Base-by-base conservation (phyloP, 331 rosid genomes). In the Dryas integrifolia region DNA sequence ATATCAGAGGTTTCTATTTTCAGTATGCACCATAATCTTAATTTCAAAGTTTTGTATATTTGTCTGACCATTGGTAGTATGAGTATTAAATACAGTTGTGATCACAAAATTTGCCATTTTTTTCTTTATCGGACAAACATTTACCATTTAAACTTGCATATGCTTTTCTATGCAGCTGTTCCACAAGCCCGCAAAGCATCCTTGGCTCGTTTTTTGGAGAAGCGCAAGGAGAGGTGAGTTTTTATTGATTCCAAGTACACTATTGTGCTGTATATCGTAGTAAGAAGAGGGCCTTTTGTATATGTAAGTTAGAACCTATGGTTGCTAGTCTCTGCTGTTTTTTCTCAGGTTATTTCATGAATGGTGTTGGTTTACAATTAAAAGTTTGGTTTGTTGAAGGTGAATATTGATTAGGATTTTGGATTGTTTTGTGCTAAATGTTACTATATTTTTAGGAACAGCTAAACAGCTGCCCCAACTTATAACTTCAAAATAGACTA, bases 141-240 rank as follows among this genome's bases (percentile, higher is more conserved):
- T 63, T n/a, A 4, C 15, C 6, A 8, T 63, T 40, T 62, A 62
- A 62, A n/a, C 14, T 41, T 44, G 66, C 49, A 10, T 70, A 5
- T 72, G n/a, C 47, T 72, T 72, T 72, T 4, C 12, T 3, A 4
- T 72, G 86, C 79, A 56, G 87, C 84, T 69, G 84, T 92, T 78
- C 98, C 97, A 76, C 99, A 87, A 83, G 97, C 99, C 0, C 96
- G 96, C 4, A 86, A 95, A 79, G 97, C 97, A 83, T 92, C 99
- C 9, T 81, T 95, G 83, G 83, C 91, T 76, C 86, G 97, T 38
- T 95, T 95, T 76, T 80, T 95, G 71, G 97, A 88, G 87, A 95
- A 95, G 88, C 81, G 63, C 72, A 70, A 59, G 55, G 74, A 57
- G 18, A 69, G 67, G 74, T 59, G 14, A 38, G 14, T 47, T 10